These are phyloP conservation scores for Metrosideros polymorpha DNA, from an alignment of 441 rosid species.

Conservation along the genomic window DNA sequence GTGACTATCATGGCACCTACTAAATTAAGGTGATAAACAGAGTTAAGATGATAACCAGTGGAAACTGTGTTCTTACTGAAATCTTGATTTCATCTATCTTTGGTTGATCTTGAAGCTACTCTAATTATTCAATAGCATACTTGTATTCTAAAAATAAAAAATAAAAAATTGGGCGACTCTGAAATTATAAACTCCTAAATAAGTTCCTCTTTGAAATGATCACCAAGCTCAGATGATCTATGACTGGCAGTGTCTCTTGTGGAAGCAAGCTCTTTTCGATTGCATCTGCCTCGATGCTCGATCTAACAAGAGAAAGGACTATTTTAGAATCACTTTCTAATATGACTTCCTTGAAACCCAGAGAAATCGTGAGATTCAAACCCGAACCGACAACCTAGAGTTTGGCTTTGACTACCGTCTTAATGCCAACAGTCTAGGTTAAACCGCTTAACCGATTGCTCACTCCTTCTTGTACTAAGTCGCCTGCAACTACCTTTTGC, in stretches of 20 bases:
- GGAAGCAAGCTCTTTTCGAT: too few relatives aligned
- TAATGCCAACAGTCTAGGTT: not conserved
- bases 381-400: not conserved
- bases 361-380: not conserved
- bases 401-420: rapidly evolving
- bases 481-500: rapidly evolving
- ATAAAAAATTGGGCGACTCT: not conserved
- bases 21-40: too few relatives aligned
- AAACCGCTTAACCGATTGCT: not conserved
- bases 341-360: not conserved
- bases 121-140: not conserved
- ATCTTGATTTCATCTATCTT: not conserved
- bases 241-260: too few relatives aligned
- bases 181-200: not conserved
- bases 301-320: too few relatives aligned
- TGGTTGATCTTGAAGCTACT: not conserved
- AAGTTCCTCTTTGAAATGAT: not conserved
- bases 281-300: too few relatives aligned
- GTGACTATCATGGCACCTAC: not conserved
- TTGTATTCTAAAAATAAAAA: not conserved
- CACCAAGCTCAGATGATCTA: not conserved
- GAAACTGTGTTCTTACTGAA: not conserved
- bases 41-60: not conserved
- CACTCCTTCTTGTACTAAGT: not conserved
- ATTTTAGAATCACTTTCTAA: too few relatives aligned